Evolutionary conservation across 169 alveolate species (phyloP), one percentile per base, ranked within the genome.

Genomic region (Eimeria sp.): DNA sequence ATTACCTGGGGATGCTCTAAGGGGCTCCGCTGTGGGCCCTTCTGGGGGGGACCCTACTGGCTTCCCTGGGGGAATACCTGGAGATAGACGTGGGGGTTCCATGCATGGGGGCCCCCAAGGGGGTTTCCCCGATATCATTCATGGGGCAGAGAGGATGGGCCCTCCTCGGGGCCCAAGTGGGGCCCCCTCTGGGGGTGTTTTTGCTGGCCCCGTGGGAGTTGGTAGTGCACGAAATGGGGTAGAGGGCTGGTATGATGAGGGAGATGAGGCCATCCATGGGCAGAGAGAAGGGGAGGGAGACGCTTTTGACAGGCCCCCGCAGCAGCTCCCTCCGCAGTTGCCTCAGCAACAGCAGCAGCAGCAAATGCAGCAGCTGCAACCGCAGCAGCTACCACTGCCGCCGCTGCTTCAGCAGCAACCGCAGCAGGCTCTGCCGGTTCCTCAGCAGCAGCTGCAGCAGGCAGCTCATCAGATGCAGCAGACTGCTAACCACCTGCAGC

Each of bases 401-500:
- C 5, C n/a, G 54, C 16, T 75, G 57, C 61, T 57, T n/a, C 75
- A 65, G 75, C 73, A 27, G 49, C 87, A 76, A 10, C 34, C 18
- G 61, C 87, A 25, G 40, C 87, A 43, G 63, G 87, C 5, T 34
- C 61, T 25, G 87, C 87, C 87, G 4, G 87, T 18, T 58, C 63
- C 57, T 0, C 87, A 76, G 57, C 27, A 49, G 43, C 87, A 20
- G 63, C 87, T 43, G 61, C 65, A 76, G 40, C 78, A 30, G 25
- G 10, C 14, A 49, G 78, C 78, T 70, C 78, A 70, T 49, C 78
- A 70, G 49, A 6, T 70, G 78, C 49, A 70, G 49, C 78, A 70
- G 78, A 70, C 78, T 3, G 78, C 78, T 30, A 70, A 22, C 49
- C 78, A 70, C 49, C 22, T 70, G 78, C 78, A 70, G 78, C 78